These are phyloP conservation scores for Henckelia pumila DNA, from an alignment of 257 asterid genomes.

Conservation along the genomic window DNA sequence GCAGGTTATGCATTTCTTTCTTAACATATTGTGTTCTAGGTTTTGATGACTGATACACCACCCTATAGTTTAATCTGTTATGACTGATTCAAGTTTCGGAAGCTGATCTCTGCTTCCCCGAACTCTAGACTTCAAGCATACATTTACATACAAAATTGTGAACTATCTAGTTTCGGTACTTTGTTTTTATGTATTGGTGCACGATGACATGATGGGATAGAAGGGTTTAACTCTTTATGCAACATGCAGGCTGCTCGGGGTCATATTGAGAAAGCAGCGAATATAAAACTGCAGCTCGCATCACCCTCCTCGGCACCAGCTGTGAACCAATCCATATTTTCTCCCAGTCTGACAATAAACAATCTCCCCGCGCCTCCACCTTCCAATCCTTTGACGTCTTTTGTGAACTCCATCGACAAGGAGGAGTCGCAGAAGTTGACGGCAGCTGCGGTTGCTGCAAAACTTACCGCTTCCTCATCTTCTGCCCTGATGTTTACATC, in stretches of 20 bases:
- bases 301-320: slow-evolving; percentile 32
- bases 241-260: slow-evolving; percentile 60
- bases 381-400: slow-evolving; percentile 11
- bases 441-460: slow-evolving; percentile 94
- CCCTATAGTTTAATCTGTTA: neutral
- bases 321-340: slow-evolving; percentile 32
- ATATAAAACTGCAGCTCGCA: slow-evolving; percentile 45
- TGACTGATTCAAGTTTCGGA: neutral
- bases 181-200: neutral
- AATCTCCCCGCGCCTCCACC: slow-evolving; percentile 37
- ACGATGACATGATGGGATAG: neutral
- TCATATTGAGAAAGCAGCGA: slow-evolving; percentile 56
- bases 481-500: slow-evolving; percentile 94
- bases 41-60: too few species aligned
- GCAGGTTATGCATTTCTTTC: neutral
- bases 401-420: slow-evolving; percentile 20
- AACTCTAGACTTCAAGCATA: too few species aligned
- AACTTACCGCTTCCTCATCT: slow-evolving; percentile 85
- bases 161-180: neutral
- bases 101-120: too few species aligned
- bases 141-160: too few species aligned
- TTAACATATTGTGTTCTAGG: too few species aligned
- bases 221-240: slow-evolving; percentile 10
- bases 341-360: slow-evolving; percentile 26
- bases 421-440: slow-evolving; percentile 82